Evolutionary conservation across 345 rosid genomes (phyloP).

Genomic region (Citrus cavaleriei): DNA sequence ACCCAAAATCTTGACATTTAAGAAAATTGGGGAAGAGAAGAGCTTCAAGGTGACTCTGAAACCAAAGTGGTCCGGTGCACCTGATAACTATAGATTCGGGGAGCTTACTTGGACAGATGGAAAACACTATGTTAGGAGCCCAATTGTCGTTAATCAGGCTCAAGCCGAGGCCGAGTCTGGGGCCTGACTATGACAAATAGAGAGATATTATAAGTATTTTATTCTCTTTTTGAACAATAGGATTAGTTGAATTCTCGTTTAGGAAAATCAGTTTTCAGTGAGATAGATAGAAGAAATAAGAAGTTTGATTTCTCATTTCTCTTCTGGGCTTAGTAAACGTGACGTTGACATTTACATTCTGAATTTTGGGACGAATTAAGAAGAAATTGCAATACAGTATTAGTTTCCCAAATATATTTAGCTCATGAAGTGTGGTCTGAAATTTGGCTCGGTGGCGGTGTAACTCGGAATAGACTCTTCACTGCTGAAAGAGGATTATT

Average conservation of each 20-base stretch:
- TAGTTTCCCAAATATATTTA: no score
- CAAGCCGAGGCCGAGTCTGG: background rate
- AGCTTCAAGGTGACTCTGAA: conserved; percentile 46
- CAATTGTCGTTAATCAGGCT: conserved; percentile 37
- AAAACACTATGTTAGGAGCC: conserved; percentile 55
- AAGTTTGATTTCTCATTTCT: no score
- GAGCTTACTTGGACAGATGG: conserved; percentile 53
- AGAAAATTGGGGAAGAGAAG: conserved; percentile 46
- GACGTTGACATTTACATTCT: no score
- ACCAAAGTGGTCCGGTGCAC: conserved; percentile 23
- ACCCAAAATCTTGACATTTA: conserved; percentile 39
- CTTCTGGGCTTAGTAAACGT: no score
- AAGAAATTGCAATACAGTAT: no score
- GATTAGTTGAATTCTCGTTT: background rate
- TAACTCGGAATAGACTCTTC: no score
- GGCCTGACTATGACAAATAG: background rate
- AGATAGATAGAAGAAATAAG: no score
- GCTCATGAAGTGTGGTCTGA: no score
- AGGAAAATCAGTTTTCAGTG: no score
- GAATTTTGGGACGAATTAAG: no score
- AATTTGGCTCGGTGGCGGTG: no score
- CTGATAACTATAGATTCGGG: conserved; percentile 36
- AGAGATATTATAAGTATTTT: background rate
- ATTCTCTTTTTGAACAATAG: background rate
- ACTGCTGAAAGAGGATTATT: no score